A percentile compares a stretch with the other conserved stretches of the same genome.
Conservation (phyloP, 495 filamentous ascomycete species). For the Pyrenula aspistea region DNA sequence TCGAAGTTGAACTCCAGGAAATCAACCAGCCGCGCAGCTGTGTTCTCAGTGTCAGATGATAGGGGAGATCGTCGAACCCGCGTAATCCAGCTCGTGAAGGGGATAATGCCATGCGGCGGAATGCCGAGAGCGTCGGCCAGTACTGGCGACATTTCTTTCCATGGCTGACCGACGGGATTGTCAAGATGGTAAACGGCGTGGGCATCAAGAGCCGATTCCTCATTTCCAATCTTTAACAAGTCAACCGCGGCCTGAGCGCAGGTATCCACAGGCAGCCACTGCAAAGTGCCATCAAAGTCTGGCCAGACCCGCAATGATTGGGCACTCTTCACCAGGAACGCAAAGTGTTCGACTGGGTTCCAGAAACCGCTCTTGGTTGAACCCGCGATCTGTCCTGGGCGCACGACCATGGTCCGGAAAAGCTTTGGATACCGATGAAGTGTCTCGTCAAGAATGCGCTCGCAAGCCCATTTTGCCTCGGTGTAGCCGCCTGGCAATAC, state of each 20-base stretch:
- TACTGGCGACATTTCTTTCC: slow-evolving; percentile 20
- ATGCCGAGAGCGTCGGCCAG: slow-evolving; percentile 24
- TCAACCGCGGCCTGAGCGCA: slow-evolving; percentile 22
- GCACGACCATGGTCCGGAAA: slow-evolving; percentile 28
- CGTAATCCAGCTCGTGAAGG: slow-evolving; percentile 25
- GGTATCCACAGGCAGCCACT: slow-evolving; percentile 30
- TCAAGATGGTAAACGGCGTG: slow-evolving; percentile 37
- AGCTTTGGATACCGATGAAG: slow-evolving; percentile 18
- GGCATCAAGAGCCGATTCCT: background rate
- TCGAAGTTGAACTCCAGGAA: slow-evolving; percentile 34
- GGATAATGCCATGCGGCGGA: slow-evolving; percentile 12
- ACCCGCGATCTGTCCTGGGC: slow-evolving; percentile 38
- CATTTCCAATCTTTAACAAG: slow-evolving; percentile 10
- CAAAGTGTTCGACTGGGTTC: slow-evolving; percentile 39
- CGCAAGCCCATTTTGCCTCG: slow-evolving; percentile 36
- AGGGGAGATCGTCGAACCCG: slow-evolving; percentile 13
- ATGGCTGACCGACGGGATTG: slow-evolving; percentile 31
- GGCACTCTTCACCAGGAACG: slow-evolving; percentile 29
- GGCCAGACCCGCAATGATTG: slow-evolving; percentile 27
- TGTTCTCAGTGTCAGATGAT: slow-evolving; percentile 18
- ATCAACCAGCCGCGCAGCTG: slow-evolving; percentile 22
- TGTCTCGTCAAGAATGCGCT: slow-evolving; percentile 31
- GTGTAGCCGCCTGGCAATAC: slow-evolving; percentile 29
- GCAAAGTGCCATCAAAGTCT: slow-evolving; percentile 19
- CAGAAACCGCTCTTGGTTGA: slow-evolving; percentile 35